phyloP scores from a whole-genome alignment of 208 protist genomes.

The Acanthamoeba culbertsoni region DNA sequence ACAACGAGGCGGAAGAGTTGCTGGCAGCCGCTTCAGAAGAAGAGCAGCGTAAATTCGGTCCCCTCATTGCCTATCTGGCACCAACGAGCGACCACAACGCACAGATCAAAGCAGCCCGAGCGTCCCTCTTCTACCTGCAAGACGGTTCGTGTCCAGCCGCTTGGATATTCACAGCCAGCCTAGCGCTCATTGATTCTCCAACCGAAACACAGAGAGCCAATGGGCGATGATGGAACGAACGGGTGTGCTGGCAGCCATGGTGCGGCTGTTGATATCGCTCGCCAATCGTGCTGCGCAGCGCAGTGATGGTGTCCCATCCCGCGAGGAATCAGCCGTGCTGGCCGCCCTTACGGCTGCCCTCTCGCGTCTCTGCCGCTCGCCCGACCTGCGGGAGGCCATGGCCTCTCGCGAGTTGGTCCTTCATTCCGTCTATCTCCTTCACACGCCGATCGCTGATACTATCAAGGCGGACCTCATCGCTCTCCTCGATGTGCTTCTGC shows the following conservation, averaged over 20 bases:
- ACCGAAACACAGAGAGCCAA: not conserved
- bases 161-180: not conserved
- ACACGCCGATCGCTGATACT: not conserved
- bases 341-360: not conserved
- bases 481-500: not conserved
- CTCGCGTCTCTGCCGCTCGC: not conserved
- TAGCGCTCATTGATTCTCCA: not conserved
- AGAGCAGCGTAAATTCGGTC: not conserved
- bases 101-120: not conserved
- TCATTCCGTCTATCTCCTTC: not conserved
- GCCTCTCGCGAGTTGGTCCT: not conserved
- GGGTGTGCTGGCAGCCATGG: not conserved
- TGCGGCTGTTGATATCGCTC: not conserved
- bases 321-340: not conserved
- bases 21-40: not conserved
- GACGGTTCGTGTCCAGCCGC: not conserved
- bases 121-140: conserved; percentile 9
- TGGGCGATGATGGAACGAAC: not conserved
- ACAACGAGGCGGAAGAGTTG: not conserved
- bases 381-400: not conserved
- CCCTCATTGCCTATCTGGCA: not conserved
- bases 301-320: not conserved
- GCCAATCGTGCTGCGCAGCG: not conserved
- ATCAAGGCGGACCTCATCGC: not conserved
- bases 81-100: conserved; percentile 4